phyloP scores from a whole-genome alignment of 371 early-diverging fungal species.

The Saksenaea vasiformis region DNA sequence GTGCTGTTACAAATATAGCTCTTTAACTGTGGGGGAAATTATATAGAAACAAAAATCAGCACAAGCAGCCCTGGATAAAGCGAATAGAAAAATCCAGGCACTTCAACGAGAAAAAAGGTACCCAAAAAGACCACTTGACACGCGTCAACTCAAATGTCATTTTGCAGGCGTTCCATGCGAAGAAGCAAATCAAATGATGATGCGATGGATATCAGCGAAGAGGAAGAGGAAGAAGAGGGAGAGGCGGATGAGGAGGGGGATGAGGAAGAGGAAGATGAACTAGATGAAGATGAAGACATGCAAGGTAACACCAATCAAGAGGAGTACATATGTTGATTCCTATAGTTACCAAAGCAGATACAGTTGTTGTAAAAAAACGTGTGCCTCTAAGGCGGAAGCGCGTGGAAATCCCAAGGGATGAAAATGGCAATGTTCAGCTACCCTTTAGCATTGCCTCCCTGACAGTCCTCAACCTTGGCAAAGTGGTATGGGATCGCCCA shows the following conservation, averaged over 20 bases:
- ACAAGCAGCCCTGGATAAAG: conserved; percentile 18
- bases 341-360: conserved; percentile 8
- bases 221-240: conserved; percentile 17
- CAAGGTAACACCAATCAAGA: neutral
- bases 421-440: conserved; percentile 65
- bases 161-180: conserved; percentile 1
- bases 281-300: conserved; percentile 26
- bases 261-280: conserved; percentile 18
- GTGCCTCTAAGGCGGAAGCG: conserved; percentile 10
- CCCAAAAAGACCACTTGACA: neutral
- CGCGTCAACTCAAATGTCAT: neutral
- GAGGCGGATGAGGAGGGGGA: conserved; percentile 12
- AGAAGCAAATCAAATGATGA: conserved; percentile 8
- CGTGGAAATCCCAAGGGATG: conserved; percentile 59
- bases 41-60: conserved; percentile 25
- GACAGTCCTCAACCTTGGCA: conserved; percentile 70
- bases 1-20: neutral
- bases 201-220: conserved; percentile 18
- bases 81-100: conserved; percentile 16
- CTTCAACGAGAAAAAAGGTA: conserved; percentile 21
- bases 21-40: neutral
- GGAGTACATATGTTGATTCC: conserved; percentile 7
- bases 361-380: conserved; percentile 6
- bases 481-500: conserved; percentile 68
- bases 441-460: conserved; percentile 76